phyloP scores from a whole-genome alignment of 177 flowering plant species.

The Vitis hybrid region DNA sequence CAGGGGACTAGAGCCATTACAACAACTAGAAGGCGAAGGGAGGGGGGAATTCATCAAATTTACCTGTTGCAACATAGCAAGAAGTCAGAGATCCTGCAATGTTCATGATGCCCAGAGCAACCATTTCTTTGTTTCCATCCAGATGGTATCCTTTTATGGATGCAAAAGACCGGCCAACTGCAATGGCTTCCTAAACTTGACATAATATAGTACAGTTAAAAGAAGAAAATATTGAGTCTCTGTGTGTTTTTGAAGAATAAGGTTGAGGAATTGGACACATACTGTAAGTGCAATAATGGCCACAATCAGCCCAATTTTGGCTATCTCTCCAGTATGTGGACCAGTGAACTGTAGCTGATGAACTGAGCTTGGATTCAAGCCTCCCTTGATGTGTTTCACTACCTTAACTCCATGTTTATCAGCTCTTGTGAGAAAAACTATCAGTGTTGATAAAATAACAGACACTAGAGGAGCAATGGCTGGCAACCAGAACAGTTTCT shows the following conservation, averaged over 20 bases:
- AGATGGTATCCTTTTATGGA: constrained; percentile 39
- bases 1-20: background rate
- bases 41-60: background rate
- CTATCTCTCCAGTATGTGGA: constrained; percentile 40
- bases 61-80: constrained; percentile 84
- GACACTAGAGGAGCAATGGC: constrained; percentile 41
- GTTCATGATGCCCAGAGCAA: constrained; percentile 53
- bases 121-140: constrained; percentile 49
- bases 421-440: constrained; percentile 34
- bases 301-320: constrained; percentile 52
- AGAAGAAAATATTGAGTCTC: background rate
- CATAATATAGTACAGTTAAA: background rate
- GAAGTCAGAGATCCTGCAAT: constrained; percentile 64
- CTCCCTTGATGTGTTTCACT: constrained; percentile 65
- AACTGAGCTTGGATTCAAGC: constrained; percentile 64
- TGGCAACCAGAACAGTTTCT: constrained; percentile 68
- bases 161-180: constrained; percentile 50
- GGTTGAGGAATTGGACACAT: constrained; percentile 3
- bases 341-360: constrained; percentile 44
- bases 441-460: constrained; percentile 29
- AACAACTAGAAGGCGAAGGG: background rate
- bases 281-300: constrained; percentile 71
- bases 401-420: constrained; percentile 62
- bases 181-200: constrained; percentile 66
- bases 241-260: background rate